Evolutionary conservation across 257 asterid genomes (phyloP).

Genomic region (Ilex asprella): DNA sequence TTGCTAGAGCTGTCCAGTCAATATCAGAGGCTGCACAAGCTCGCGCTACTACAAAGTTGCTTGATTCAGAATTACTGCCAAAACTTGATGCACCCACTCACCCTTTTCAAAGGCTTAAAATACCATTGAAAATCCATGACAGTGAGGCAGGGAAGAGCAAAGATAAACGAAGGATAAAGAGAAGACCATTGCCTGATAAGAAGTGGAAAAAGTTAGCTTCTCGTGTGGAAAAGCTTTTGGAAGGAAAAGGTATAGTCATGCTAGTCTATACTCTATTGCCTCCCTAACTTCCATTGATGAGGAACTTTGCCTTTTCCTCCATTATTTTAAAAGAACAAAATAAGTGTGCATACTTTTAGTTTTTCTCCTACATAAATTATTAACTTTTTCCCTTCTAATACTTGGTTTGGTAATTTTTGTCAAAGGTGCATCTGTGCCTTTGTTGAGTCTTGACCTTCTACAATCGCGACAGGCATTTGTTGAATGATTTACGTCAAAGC

Average conservation of each 20-base stretch:
- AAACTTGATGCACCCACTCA: slow-evolving; percentile 74
- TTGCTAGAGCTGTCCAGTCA: slow-evolving; percentile 58
- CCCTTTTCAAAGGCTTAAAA: slow-evolving; percentile 64
- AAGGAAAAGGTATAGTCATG: slow-evolving; percentile 46
- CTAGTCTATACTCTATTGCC: neutral
- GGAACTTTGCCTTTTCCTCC: no score
- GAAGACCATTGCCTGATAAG: slow-evolving; percentile 80
- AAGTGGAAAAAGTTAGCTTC: slow-evolving; percentile 62
- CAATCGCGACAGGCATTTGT: no score
- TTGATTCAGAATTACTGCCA: slow-evolving; percentile 63
- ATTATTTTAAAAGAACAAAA: no score
- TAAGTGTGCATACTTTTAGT: no score
- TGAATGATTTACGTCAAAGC: no score
- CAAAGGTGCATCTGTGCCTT: no score
- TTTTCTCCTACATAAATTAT: no score
- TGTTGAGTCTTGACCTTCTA: no score
- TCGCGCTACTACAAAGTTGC: slow-evolving; percentile 82
- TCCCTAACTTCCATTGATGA: no score
- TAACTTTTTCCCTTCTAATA: no score
- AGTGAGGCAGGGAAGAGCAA: slow-evolving; percentile 36
- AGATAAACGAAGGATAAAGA: slow-evolving; percentile 46
- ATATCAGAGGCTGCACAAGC: slow-evolving; percentile 76
- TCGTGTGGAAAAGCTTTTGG: slow-evolving; percentile 36
- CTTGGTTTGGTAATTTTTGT: no score
- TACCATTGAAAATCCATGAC: slow-evolving; percentile 46